A percentile compares a stretch with the other conserved stretches of the same genome.
Conservation (phyloP, 352 stramenopile species). For the Globisporangium iwayamae region DNA sequence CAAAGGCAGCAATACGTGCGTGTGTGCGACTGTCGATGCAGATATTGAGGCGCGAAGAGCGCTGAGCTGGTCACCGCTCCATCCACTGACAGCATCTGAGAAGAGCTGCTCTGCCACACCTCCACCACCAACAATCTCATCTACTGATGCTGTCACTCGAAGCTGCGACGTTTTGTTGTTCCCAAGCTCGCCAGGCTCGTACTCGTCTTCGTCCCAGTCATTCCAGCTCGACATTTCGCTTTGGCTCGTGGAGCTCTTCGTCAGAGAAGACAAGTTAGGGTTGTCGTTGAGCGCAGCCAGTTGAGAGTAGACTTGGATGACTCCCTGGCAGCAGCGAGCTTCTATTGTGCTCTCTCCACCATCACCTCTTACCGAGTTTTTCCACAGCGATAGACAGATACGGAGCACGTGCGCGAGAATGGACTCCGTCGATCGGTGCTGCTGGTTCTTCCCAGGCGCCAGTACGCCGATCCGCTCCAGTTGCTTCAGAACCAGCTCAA, state of each 20-base stretch:
- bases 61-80: not conserved
- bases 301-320: not conserved
- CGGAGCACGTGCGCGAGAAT: not conserved
- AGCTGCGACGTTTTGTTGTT: not conserved
- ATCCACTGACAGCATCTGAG: not conserved
- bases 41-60: not conserved
- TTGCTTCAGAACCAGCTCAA: slow-evolving; percentile 7
- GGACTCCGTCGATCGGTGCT: not conserved
- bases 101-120: not conserved
- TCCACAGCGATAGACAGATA: not conserved
- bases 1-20: not conserved
- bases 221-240: slow-evolving; percentile 21
- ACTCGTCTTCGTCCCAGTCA: slow-evolving; percentile 36
- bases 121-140: not conserved
- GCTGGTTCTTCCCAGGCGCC: not conserved
- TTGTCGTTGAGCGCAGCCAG: not conserved
- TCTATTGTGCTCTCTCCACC: not conserved
- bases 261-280: too few species aligned
- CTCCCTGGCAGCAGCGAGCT: not conserved
- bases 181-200: not conserved
- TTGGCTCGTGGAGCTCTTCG: not conserved
- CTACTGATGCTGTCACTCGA: not conserved
- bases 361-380: not conserved
- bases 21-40: not conserved
- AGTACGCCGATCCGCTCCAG: not conserved